Evolutionary conservation across 2,329 filamentous ascomycete genomes (phyloP), one percentile per base, ranked within the genome.

Genomic region (Aspergillus ustus): DNA sequence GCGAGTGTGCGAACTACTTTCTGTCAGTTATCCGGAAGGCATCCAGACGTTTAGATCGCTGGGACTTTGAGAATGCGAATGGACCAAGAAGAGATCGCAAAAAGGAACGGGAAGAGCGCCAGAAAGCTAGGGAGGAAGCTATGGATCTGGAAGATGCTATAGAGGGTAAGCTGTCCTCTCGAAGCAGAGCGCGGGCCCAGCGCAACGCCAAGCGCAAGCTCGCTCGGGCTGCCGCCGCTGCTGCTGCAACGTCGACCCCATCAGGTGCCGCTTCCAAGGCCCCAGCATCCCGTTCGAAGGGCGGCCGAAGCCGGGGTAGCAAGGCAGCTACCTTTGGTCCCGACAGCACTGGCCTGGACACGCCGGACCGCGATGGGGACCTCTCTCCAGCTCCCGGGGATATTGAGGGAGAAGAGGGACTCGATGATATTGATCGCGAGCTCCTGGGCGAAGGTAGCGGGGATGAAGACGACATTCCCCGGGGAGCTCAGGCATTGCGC

Each of bases 1-100:
- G 81, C 52, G 81, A 82, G 64, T 77, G 79, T 56, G 79, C 78
- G n/a, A 78, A 74, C 52, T 76, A 75, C 58, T 81, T 76, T 69
- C 67, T 79, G 22, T 81, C 77, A 9, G 73, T 80, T 19, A 66
- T 81, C 45, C 75, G 76, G 49, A 80, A 80, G 65, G 78, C 77
- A 19, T 64, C 73, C n/a, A 70, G 79, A 50, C 71, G 80, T 46
- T 70, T 82, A 31, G 76, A 81, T 62, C 73, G 78, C 25, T 82
- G 80, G 80, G 78, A 79, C 65, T 79, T 77, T 64, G 78, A 81
- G 34, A 70, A 74, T 48, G 75, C 77, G 52, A 75, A 78, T 28
- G 74, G 74, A 0, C 73, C 75, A 13, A 76, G 72, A 61, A 73
- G 71, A 60, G 75, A 78, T 61, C 74, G 75, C 7, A 73, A 75